These are phyloP conservation scores for Venturia asperata DNA, from an alignment of 2,329 filamentous ascomycete species.

Conservation along the genomic window DNA sequence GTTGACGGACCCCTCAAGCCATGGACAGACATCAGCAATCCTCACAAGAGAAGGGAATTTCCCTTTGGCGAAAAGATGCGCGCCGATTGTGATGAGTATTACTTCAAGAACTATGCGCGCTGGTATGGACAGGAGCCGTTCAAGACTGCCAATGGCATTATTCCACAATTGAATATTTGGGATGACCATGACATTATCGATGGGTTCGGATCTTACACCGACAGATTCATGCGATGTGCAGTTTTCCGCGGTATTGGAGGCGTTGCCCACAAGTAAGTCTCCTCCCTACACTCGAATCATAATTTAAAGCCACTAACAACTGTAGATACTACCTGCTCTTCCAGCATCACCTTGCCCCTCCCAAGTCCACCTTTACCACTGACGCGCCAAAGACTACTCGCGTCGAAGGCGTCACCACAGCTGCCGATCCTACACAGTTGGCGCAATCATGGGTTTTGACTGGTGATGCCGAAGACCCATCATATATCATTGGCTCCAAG, in stretches of 20 bases:
- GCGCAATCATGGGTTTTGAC: constrained; percentile 65
- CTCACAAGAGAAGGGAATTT: constrained; percentile 52
- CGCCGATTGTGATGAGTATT: constrained; percentile 53
- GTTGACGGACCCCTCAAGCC: constrained; percentile 70
- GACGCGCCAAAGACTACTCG: constrained; percentile 53
- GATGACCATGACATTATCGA: constrained; percentile 62
- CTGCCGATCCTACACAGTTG: constrained; percentile 62
- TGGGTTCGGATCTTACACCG: constrained; percentile 59
- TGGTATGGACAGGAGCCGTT: constrained; percentile 66
- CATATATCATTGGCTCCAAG: constrained; percentile 70
- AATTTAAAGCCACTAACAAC: neutral
- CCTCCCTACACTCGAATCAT: neutral
- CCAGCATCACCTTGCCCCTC: constrained; percentile 74
- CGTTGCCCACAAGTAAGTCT: constrained; percentile 38
- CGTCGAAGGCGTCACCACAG: constrained; percentile 44
- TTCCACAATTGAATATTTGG: constrained; percentile 60
- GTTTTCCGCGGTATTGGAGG: constrained; percentile 61
- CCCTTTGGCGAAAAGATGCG: constrained; percentile 60
- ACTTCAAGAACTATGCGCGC: constrained; percentile 53
- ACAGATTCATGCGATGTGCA: constrained; percentile 58
- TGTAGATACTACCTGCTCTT: constrained; percentile 59
- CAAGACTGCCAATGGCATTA: constrained; percentile 53
- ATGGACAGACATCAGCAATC: constrained; percentile 56
- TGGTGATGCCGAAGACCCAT: constrained; percentile 53
- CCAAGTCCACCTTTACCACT: constrained; percentile 77